Base-by-base conservation (phyloP, 2,329 filamentous ascomycete species). In the Penicillium palitans region DNA sequence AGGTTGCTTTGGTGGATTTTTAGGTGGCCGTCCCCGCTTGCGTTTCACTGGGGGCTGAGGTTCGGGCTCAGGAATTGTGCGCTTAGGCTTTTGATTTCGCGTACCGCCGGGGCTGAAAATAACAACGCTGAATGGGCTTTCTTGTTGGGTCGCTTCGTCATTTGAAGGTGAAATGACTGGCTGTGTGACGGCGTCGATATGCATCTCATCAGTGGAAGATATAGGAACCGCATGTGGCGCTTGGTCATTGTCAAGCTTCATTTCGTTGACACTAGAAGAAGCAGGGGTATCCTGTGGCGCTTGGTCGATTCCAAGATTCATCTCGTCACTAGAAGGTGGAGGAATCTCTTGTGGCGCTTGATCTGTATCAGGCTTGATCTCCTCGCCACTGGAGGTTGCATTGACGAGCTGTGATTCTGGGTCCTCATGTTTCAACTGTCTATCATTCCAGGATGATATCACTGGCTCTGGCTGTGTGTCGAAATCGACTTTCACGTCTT, bases 11-110 rank as follows among this genome's bases (percentile, higher is more conserved):
- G n/a, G n/a, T 52, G 19, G 55, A 6, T 21, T 29, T 33, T 53
- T 58, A 31, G 17, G 46, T 8, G 60, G 58, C 19, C 55, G 54
- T 15, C 66, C 63, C 37, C 57, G 55, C 46, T 56, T 59, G 12
- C 63, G 61, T 51, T 68, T 68, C 17, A 52, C 35, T 39, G 60
- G 55, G n/a, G 66, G 54, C n/a, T 66, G 58, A 17, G 54, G 31
- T 35, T 55, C 48, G 13, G 63, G 55, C 19, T 54, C 49, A 13
- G 63, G 52, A 24, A 52, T 52, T 8, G 54, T 37, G 19, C 64
- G 64, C 37, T 68, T 68, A 29, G 45, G 25, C 6, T 12, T 61
- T 24, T 6, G 24, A n/a, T 8, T 39, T 52, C 17, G 24, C 2
- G 17, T 47, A 35, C 41, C 8, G 19, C 24, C 37, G 2, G 54